Evolutionary conservation across 2,329 filamentous ascomycete genomes (phyloP), one percentile per base, ranked within the genome.

Genomic region (Stachybotrys chlorohalonatus): DNA sequence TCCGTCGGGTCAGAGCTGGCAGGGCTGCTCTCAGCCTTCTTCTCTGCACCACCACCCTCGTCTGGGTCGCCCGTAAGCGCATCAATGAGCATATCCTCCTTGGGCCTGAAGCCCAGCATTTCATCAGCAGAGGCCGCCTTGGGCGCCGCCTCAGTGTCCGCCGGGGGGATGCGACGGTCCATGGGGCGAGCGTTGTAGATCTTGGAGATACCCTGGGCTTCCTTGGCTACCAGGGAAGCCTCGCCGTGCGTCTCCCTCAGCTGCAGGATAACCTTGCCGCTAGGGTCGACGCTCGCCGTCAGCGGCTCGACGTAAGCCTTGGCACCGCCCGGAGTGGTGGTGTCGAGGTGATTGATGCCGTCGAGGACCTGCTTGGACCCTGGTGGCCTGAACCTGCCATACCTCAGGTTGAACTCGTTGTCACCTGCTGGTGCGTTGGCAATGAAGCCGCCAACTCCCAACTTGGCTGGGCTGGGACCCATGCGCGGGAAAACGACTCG

Each of bases 391-490:
- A 52, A 49, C 17, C 59, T 58, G 6, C 56, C 54, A 47, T 57
- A 52, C 53, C 68, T 63, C 30, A 51, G 46, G 61, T 75, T 76
- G 64, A 74, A 77, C 24, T 68, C 61, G n/a, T 70, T 72, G 57
- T 79, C 71, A 42, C 72, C 72, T 11, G 61, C 52, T 7, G 75
- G 73, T 0, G 70, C 66, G 39, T 75, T 68, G 31, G 71, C 70
- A 32, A 84, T 67, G 60, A 84, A 80, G 55, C 81, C 81, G 55
- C 75, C 80, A 42, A 84, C 68, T 63, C 81, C 81, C 46, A 84
- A 67, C 62, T 73, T 76, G 17, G 77, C 72, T 1, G 61, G 59
- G 8, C 62, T 58, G 9, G 57, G 55, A 11, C 66, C 65, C 17
- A 60, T 61, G 51, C 72, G 71, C 7, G 81, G 80, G 47, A 66